phyloP scores from a whole-genome alignment of 768 basidiomycete species.

The Cyclocybe aegerita region DNA sequence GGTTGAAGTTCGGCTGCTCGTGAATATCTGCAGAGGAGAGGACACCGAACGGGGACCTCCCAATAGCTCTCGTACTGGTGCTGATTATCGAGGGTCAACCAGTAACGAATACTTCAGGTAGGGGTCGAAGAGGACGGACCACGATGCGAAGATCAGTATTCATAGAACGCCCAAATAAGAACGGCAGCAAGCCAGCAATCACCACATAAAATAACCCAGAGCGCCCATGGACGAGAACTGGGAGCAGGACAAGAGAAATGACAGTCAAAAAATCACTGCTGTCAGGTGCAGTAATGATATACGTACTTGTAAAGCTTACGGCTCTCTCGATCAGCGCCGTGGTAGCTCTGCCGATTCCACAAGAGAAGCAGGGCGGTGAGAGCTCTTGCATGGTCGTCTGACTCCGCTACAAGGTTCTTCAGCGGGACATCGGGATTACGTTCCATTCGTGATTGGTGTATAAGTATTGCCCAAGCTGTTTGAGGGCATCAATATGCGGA shows the following conservation, averaged over 20 bases:
- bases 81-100: conserved; percentile 16
- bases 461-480: conserved; percentile 43
- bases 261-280: too few species aligned
- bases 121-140: conserved; percentile 15
- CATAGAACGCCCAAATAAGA: conserved; percentile 36
- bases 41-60: conserved; percentile 35
- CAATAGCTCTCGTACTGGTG: conserved; percentile 31
- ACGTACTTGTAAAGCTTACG: conserved; percentile 37
- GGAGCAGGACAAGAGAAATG: neutral
- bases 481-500: neutral
- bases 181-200: conserved; percentile 27
- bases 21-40: conserved; percentile 31
- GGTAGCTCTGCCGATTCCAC: conserved; percentile 32
- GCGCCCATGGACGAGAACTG: conserved; percentile 36
- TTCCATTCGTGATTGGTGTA: conserved; percentile 35
- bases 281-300: too few species aligned
- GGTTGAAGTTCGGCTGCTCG: conserved; percentile 24
- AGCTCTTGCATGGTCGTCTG: conserved; percentile 27
- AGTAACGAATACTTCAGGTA: neutral
- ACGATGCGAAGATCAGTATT: conserved; percentile 27
- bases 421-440: conserved; percentile 31
- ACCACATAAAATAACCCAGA: conserved; percentile 31
- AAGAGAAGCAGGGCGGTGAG: conserved; percentile 30
- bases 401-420: conserved; percentile 32
- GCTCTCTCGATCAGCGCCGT: conserved; percentile 26